These are phyloP conservation scores for Pseudognaphalium luteoalbum DNA, from an alignment of 129 eudicot genomes.

Conservation along the genomic window DNA sequence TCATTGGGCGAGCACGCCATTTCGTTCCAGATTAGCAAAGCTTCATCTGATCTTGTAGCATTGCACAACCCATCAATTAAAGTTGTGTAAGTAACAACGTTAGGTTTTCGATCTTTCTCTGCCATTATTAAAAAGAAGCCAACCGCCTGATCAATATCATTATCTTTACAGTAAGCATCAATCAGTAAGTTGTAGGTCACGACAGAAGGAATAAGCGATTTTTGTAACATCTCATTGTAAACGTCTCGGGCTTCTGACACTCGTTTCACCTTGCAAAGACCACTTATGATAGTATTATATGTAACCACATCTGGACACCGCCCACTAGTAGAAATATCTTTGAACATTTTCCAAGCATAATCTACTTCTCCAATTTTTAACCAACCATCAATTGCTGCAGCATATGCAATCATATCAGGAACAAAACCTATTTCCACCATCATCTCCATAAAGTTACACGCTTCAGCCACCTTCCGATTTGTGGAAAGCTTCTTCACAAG, in stretches of 20 bases:
- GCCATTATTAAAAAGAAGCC: conserved; percentile 50
- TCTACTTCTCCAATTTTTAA: conserved; percentile 63
- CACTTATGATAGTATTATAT: conserved; percentile 66
- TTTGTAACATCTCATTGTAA: conserved; percentile 53
- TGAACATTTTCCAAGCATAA: conserved; percentile 58
- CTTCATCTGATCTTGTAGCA: conserved; percentile 69
- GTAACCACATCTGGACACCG: conserved; percentile 74
- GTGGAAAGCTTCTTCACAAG: conserved; percentile 65
- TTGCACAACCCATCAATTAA: conserved; percentile 78
- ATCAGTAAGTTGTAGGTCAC: conserved; percentile 78
- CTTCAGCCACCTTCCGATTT: conserved; percentile 51
- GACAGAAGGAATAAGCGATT: conserved; percentile 71
- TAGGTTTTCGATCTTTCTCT: conserved; percentile 57
- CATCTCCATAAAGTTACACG: conserved; percentile 53
- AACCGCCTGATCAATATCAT: conserved; percentile 59
- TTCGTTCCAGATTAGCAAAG: conserved; percentile 55
- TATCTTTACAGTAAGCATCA: conserved; percentile 74
- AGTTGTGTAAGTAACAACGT: conserved; percentile 65
- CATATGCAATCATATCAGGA: conserved; percentile 67
- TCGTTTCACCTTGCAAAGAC: conserved; percentile 68
- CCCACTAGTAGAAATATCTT: conserved; percentile 54
- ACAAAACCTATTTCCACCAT: conserved; percentile 66
- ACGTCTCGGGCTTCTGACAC: conserved; percentile 58
- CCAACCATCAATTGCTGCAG: conserved; percentile 77
- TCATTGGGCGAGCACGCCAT: conserved; percentile 68